Evolutionary conservation across 257 asterid species (phyloP).

Genomic region (Solanum infundibuliforme): DNA sequence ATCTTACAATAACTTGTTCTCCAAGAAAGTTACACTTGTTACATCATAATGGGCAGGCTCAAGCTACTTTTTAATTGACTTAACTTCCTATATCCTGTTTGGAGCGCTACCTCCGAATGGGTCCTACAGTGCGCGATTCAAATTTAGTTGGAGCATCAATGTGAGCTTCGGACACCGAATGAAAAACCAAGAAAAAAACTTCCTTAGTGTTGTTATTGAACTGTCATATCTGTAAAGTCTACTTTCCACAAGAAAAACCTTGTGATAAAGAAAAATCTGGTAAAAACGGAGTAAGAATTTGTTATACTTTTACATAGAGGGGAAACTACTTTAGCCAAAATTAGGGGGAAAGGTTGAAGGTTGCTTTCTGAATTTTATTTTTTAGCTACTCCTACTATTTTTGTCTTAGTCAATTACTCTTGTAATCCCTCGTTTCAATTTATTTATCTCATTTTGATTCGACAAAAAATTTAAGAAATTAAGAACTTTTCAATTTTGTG

Average conservation of each 20-base stretch:
- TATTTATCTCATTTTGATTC: background rate
- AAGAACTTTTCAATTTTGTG: accelerated
- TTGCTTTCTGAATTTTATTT: background rate
- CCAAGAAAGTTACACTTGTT: background rate
- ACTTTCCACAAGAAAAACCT: background rate
- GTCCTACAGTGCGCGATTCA: accelerated
- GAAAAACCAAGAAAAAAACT: background rate
- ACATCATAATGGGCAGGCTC: background rate
- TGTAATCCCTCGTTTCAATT: background rate
- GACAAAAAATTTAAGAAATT: background rate
- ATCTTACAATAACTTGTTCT: background rate
- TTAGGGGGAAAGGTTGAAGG: background rate
- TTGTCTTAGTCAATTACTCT: background rate
- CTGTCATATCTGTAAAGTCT: background rate
- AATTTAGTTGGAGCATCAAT: too few species aligned
- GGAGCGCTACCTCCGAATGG: accelerated
- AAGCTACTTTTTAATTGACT: background rate
- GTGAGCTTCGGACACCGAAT: too few species aligned
- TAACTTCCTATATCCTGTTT: too few species aligned
- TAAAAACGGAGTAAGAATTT: background rate
- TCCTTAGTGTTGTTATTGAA: background rate
- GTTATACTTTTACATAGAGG: background rate
- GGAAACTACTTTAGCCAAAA: background rate
- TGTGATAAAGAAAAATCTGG: background rate
- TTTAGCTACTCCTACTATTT: background rate